Base-by-base conservation (phyloP, 352 stramenopile genomes). In the Blastocystis sp. region DNA sequence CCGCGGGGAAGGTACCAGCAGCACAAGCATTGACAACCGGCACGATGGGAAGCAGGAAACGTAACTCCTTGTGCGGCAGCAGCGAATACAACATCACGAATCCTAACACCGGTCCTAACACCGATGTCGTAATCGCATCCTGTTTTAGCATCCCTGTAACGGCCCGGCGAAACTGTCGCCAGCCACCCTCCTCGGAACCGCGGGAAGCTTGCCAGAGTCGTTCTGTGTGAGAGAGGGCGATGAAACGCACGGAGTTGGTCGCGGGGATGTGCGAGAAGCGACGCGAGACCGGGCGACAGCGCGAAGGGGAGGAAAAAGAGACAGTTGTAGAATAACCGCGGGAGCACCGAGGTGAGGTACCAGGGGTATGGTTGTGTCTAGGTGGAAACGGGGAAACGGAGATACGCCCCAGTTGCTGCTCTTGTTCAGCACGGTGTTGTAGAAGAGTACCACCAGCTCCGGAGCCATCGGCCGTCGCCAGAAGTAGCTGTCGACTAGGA, bases 361-460 rank as follows among this genome's bases (percentile, higher is more conserved):
- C 95, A 99, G 84, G 97, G 88, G 75, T 91, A 96, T 16, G 96
- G 94, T 73, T 78, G 67, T 24, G 67, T 78, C 67, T 78, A 18
- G 4, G 4, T n/a, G 21, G 24, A 32, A 78, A 38, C 42, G 18
- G 32, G n/a, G n/a, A 18, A 29, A 53, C 4, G 42, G 11, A 18
- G 90, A 93, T 40, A 94, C 93, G 32, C 96, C 96, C 94, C 95
- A 99, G 87, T 98, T 94, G 71, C 91, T 92, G 65, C 93, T 98
- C 84, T 96, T 96, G 89, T 98, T 98, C 64, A 97, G 89, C 53
- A 98, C 90, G 0, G 94, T 95, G 88, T 96, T 93, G 87, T 97
- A 98, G 88, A 94, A 98, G 36, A 98, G 91, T 8, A 99, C 96
- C 76, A 95, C 92, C 36, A 95, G 94, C 87, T 99, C 96, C n/a